Base-by-base conservation (phyloP, 2,329 filamentous ascomycete species). In the Thermochaetoides dissita region DNA sequence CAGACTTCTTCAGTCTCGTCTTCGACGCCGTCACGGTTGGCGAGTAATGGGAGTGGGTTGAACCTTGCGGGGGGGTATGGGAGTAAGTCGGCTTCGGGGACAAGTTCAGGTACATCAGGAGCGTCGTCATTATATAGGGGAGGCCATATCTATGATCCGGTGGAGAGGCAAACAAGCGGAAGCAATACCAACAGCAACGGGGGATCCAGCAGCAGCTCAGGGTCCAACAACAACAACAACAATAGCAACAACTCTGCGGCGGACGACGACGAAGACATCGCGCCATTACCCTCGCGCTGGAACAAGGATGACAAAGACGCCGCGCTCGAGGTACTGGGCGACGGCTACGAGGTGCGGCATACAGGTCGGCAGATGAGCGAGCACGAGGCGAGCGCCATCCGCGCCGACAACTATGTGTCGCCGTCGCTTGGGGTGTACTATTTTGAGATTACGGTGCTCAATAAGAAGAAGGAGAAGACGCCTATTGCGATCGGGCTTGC, bases 341-440 rank as follows among this genome's bases (percentile, higher is more conserved):
- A 86, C 51, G 86, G 85, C 1, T 67, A 79, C 40, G 81, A 89
- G 54, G 77, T 93, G 43, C 76, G 74, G 53, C 74, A 72, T 52
- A 62, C 62, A 1, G 66, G 68, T 0, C 53, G 62, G 12, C 59
- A 60, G 43, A 71, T 76, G 39, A 66, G 69, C 39, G 75, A 79
- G 7, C 68, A 83, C 55, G 91, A 96, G 58, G 84, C 86, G 11
- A 86, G 79, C 32, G 76, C 84, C 9, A 78, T 94, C 44, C 78
- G 91, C 43, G 76, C 88, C 29, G 83, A 98, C 59, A 71, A 87
- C 58, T 75, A 79, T 38, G 95, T 96, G 77, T 87, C 91, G 4
- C 71, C 78, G 32, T 82, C 94, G 55, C 91, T 84, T 51, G 91
- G 91, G 2, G 81, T 98, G 46, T 98, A 94, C 61, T 98, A 98